Base-by-base conservation (phyloP, 2,329 filamentous ascomycete species). In the Lasiodiplodia sp. region DNA sequence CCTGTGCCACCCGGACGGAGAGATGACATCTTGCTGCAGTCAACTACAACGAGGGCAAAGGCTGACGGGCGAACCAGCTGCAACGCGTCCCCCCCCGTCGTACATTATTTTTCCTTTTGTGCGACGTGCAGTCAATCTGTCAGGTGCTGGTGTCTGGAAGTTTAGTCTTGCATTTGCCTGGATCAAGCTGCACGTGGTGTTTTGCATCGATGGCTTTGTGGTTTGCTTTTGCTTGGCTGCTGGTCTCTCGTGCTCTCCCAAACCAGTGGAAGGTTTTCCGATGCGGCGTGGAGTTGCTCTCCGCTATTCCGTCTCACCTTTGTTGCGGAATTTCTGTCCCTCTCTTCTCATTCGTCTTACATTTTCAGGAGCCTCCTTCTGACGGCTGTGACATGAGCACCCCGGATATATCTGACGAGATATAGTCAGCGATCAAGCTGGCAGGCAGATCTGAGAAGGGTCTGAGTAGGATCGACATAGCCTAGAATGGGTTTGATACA, bases 1-100 rank as follows among this genome's bases (percentile, higher is more conserved):
- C 40, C 58, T 63, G 58, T 44, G 58, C 58, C 40, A 63, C 40
- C 40, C 37, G 58, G 25, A 44, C 28, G 31, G 23, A 49, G 53
- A 63, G 58, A 63, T 63, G 58, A 63, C 58, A 63, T 49, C 58
- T 23, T 21, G 44, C 40, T 34, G 40, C 58, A 63, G 40, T 21
- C 16, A 49, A n/a, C 58, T 49, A 63, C 40, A 34, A 47, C 44
- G 44, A 38, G 55, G 40, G 58, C 31, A 47, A 40, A 49, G 25
- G 40, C 58, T 47, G 25, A 21, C 40, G 16, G 7, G 12, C 14
- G 23, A 34, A 44, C 58, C 58, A 63, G 49, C 47, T 49, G 58
- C 25, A 51, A 63, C 12, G 16, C 16, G 23, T 12, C 21, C 38
- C 31, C 31, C 31, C 31, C 31, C n/a, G 44, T 51, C 28, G 40